Conservation (phyloP, 2,329 filamentous ascomycete species). For the Phaeosphaeriaceae sp. region DNA sequence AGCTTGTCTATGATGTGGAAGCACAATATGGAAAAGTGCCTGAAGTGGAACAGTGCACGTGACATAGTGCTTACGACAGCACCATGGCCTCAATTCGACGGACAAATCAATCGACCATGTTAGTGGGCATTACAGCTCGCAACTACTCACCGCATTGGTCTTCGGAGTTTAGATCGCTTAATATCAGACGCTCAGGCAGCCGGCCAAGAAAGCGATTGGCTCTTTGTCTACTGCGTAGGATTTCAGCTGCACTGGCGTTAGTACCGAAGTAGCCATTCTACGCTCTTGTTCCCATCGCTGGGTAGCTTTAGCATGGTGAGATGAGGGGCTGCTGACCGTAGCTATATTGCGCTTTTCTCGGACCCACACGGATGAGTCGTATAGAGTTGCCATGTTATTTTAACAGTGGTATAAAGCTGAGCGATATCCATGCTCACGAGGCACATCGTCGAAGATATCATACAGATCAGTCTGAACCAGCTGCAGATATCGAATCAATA, state of each 20-base stretch:
- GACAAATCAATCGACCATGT: not conserved
- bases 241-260: not conserved
- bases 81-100: not conserved
- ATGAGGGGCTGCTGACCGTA: conserved; percentile 5
- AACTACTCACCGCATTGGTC: not conserved
- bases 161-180: not conserved
- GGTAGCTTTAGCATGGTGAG: not conserved
- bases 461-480: not conserved
- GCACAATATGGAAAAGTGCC: not conserved
- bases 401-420: not conserved
- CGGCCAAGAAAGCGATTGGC: not conserved
- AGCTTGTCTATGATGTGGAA: not conserved
- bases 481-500: not conserved
- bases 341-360: too few relatives aligned
- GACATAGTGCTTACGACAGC: not conserved
- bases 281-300: not conserved
- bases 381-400: not conserved
- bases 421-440: not conserved
- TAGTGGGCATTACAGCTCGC: not conserved
- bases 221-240: not conserved
- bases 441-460: not conserved
- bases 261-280: not conserved
- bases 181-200: not conserved
- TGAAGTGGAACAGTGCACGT: not conserved
- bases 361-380: not conserved